Base-by-base conservation (phyloP, 345 rosid genomes). In the Balakata baccata region DNA sequence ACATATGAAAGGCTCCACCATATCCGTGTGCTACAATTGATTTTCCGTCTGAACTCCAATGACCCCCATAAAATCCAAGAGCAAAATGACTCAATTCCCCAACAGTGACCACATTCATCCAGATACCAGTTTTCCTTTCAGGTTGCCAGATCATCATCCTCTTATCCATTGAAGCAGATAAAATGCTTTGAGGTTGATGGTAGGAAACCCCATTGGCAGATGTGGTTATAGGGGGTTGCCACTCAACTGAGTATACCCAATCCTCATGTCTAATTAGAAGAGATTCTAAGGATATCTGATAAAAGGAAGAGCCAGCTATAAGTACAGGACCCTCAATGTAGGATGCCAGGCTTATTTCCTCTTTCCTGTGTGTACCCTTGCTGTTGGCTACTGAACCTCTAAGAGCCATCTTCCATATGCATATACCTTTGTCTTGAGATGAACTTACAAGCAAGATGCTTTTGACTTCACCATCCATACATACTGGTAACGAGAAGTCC, bases 101-200 rank as follows among this genome's bases (percentile, higher is more conserved):
- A 70, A 92, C 99, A 45, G 90, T 87, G 77, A 92, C 98, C 81
- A 91, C 93, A 77, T 95, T 92, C 92, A 95, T 89, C 99, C 99
- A 95, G 78, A 92, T 84, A 72, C 98, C 97, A 14, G 84, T 85
- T 51, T 83, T 92, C 81, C 76, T 91, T 85, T 92, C 96, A 25
- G 99, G 98, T 77, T 90, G 82, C 98, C 99, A 95, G 68, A 95
- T 91, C 98, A 95, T 95, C 99, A 95, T 95, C 11, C 97, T 89
- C 85, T 92, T 92, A 83, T 95, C 99, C 99, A 92, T 95, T 54
- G 99, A 91, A 41, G 98, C 94, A 22, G 98, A 95, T 74, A 92
- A 74, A 64, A 95, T 82, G 80, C 97, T 86, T 70, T 85, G 83
- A 0, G 91, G 97, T 78, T 95, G 98, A 83, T 79, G 72, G 63